Evolutionary conservation across 352 stramenopile species (phyloP).

Genomic region (Pythium phragmitis): DNA sequence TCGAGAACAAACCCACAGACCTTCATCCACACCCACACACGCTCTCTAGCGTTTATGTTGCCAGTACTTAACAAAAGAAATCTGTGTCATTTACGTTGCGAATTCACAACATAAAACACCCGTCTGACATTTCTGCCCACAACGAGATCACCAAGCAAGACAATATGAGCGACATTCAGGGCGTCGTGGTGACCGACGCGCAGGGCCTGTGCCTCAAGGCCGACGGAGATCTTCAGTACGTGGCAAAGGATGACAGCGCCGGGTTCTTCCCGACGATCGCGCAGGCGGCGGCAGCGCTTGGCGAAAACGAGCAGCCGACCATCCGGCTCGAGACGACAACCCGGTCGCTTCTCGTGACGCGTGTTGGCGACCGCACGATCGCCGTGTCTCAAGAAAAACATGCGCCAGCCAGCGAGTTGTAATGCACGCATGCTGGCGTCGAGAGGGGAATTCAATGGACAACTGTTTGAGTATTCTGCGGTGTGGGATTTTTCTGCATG

Average conservation of each 20-base stretch:
- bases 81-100: slow-evolving; percentile 12
- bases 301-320: slow-evolving; percentile 34
- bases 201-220: slow-evolving; percentile 70
- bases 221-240: slow-evolving; percentile 56
- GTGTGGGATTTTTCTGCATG: slow-evolving; percentile 2
- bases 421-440: not conserved
- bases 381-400: slow-evolving; percentile 48
- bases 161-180: slow-evolving; percentile 51
- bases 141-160: slow-evolving; percentile 3
- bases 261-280: slow-evolving; percentile 81
- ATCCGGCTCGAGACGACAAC: slow-evolving; percentile 31
- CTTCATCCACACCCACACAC: slow-evolving; percentile 21
- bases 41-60: slow-evolving; percentile 19
- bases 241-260: slow-evolving; percentile 40
- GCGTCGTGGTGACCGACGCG: slow-evolving; percentile 75
- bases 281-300: slow-evolving; percentile 53
- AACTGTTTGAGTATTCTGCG: not conserved
- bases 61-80: slow-evolving; percentile 6
- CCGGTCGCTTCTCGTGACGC: slow-evolving; percentile 57
- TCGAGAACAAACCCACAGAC: slow-evolving; percentile 25
- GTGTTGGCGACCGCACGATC: slow-evolving; percentile 60
- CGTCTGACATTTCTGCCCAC: not conserved
- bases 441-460: not conserved
- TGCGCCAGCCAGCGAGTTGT: slow-evolving; percentile 15
- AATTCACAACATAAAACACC: not conserved